Evolutionary conservation across 208 protist species (phyloP).

Genomic region (Vickermania spadyakhi): DNA sequence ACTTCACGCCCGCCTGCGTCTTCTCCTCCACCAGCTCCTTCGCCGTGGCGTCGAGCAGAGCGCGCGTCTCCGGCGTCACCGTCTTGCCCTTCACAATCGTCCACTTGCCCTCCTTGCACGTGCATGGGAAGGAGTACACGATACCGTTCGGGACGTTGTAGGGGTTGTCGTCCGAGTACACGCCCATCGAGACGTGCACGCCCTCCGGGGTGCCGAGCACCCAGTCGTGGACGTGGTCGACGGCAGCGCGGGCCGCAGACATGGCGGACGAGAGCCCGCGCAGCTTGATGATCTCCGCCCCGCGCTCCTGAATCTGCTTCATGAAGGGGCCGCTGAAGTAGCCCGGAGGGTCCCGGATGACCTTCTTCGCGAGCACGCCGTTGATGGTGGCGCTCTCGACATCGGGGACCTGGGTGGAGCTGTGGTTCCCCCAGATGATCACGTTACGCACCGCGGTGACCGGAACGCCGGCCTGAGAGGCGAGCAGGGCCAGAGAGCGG

Average conservation of each 20-base stretch:
- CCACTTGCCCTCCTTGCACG: slow-evolving; percentile 76
- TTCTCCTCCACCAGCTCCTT: slow-evolving; percentile 50
- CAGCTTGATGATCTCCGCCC: slow-evolving; percentile 86
- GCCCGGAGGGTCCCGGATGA: slow-evolving; percentile 30
- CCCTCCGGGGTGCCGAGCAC: slow-evolving; percentile 45
- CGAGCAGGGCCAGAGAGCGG: slow-evolving; percentile 81
- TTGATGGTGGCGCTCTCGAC: slow-evolving; percentile 64
- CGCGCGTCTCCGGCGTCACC: slow-evolving; percentile 13
- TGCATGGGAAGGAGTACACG: slow-evolving; percentile 94
- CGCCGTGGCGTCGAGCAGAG: slow-evolving; percentile 22
- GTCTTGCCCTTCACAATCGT: slow-evolving; percentile 60
- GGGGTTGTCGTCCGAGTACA: slow-evolving; percentile 81
- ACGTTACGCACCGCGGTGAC: slow-evolving; percentile 82
- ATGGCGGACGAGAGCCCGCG: slow-evolving; percentile 85
- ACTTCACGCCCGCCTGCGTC: slow-evolving; percentile 9
- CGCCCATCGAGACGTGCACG: slow-evolving; percentile 89
- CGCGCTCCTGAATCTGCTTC: slow-evolving; percentile 85
- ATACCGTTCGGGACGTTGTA: slow-evolving; percentile 88
- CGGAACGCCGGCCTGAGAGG: slow-evolving; percentile 44
- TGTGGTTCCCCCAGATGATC: slow-evolving; percentile 97
- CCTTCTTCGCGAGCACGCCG: slow-evolving; percentile 7
- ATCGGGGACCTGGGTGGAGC: slow-evolving; percentile 89
- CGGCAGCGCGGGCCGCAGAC: slow-evolving; percentile 84
- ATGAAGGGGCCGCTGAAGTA: slow-evolving; percentile 57
- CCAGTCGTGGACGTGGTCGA: slow-evolving; percentile 73